These are phyloP conservation scores for Cercospora zeae-maydis DNA, from an alignment of 2,329 filamentous ascomycete genomes.

Conservation along the genomic window DNA sequence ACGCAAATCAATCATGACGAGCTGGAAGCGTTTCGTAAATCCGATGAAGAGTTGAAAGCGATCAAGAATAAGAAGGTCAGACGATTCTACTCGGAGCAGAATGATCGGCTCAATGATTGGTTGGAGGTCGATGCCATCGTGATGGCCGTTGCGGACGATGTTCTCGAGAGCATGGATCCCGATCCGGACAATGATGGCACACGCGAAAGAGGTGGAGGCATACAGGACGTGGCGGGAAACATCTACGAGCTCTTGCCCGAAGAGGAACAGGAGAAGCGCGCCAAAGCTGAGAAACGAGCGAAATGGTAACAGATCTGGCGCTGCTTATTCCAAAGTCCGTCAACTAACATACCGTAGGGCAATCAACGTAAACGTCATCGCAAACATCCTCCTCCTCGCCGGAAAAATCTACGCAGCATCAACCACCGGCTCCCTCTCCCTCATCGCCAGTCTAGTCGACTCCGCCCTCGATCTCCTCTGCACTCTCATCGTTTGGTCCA, in stretches of 20 bases:
- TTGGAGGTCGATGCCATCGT: conserved; percentile 58
- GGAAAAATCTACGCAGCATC: conserved; percentile 56
- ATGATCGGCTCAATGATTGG: conserved; percentile 55
- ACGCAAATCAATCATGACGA: conserved; percentile 46
- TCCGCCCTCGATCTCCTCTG: conserved; percentile 59
- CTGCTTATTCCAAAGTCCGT: not conserved
- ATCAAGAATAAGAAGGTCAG: conserved; percentile 54
- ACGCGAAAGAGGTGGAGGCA: conserved; percentile 50
- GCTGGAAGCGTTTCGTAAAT: conserved; percentile 51
- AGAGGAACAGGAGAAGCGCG: conserved; percentile 50
- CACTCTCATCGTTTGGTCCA: conserved; percentile 59
- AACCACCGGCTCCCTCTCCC: conserved; percentile 56
- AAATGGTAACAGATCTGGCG: conserved; percentile 39
- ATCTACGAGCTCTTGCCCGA: conserved; percentile 56
- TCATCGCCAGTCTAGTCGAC: conserved; percentile 60
- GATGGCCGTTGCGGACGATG: conserved; percentile 54
- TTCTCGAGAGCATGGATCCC: conserved; percentile 59
- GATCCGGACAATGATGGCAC: conserved; percentile 56
- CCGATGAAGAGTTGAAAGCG: conserved; percentile 51
- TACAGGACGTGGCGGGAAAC: conserved; percentile 49
- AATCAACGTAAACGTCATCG: conserved; percentile 59
- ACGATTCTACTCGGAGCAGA: conserved; percentile 54
- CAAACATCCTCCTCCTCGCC: conserved; percentile 55
- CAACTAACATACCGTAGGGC: conserved; percentile 33
- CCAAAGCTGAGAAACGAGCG: conserved; percentile 48